These are phyloP conservation scores for Choanephora cucurbitarum DNA, from an alignment of 371 early-diverging fungal genomes.

Conservation along the genomic window DNA sequence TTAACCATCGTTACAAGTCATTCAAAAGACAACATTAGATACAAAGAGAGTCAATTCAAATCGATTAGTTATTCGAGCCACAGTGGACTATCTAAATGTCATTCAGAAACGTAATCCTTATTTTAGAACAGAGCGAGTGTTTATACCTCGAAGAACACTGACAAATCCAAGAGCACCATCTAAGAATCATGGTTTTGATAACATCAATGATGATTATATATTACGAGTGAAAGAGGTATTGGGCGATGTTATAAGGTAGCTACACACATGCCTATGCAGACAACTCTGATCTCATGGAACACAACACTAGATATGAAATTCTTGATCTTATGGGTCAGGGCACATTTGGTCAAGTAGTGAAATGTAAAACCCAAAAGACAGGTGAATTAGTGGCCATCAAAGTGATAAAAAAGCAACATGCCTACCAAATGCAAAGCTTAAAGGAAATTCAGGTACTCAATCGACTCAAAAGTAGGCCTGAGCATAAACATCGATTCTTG, in stretches of 20 bases:
- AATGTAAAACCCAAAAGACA: constrained; percentile 84
- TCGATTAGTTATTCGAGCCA: constrained; percentile 13
- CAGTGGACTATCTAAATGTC: constrained; percentile 10
- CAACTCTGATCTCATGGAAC: too few relatives aligned
- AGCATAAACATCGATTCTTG: constrained; percentile 72
- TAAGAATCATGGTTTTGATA: constrained; percentile 29
- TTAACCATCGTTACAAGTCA: too few relatives aligned
- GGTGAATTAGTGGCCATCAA: constrained; percentile 93
- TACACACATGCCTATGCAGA: too few relatives aligned
- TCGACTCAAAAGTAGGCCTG: constrained; percentile 63
- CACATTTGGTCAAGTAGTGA: constrained; percentile 98
- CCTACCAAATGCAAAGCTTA: constrained; percentile 90
- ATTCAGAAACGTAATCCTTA: constrained; percentile 13
- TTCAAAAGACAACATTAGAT: too few relatives aligned
- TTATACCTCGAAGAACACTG: constrained; percentile 25
- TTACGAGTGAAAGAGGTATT: constrained; percentile 19
- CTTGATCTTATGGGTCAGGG: constrained; percentile 94
- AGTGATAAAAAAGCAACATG: constrained; percentile 92
- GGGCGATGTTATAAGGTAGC: constrained; percentile 13
- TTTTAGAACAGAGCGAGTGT: constrained; percentile 10
- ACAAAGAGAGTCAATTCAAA: too few relatives aligned
- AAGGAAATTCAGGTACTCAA: constrained; percentile 89
- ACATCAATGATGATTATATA: constrained; percentile 32
- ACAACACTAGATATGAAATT: constrained; percentile 69
- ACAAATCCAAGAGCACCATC: constrained; percentile 28